These are phyloP conservation scores for Kurtzmaniella quercitrusa DNA, from an alignment of 1,139 yeast species.

Conservation along the genomic window DNA sequence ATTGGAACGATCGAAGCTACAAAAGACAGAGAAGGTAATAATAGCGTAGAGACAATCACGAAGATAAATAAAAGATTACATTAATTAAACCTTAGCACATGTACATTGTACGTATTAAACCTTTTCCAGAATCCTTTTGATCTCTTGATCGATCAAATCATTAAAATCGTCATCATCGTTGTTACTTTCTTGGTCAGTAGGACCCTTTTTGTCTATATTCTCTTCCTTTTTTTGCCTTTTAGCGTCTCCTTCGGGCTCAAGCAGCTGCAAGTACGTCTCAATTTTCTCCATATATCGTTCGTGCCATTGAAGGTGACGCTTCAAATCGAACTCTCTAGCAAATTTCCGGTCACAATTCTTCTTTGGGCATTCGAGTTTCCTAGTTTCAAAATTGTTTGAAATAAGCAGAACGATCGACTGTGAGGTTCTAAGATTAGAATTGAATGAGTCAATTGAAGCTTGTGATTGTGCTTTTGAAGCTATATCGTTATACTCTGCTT, in stretches of 20 bases:
- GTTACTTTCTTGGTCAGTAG: conserved; percentile 8
- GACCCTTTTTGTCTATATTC: neutral
- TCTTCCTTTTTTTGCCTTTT: conserved; percentile 4
- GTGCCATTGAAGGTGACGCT: conserved; percentile 57
- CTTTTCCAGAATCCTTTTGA: conserved; percentile 11
- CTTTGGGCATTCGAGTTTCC: conserved; percentile 42
- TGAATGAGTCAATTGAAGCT: conserved; percentile 25
- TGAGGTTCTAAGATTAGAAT: conserved; percentile 17
- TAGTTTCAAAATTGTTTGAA: conserved; percentile 28
- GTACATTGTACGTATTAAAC: too few relatives aligned
- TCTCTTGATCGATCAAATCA: conserved; percentile 28
- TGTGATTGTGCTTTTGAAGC: conserved; percentile 18
- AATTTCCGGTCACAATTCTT: conserved; percentile 46
- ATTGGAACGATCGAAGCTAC: conserved; percentile 4
- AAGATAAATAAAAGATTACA: too few relatives aligned
- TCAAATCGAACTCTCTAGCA: conserved; percentile 43
- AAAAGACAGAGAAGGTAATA: too few relatives aligned
- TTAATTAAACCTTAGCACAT: too few relatives aligned
- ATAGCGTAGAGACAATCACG: too few relatives aligned
- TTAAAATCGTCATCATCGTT: conserved; percentile 21
- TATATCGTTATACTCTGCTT: conserved; percentile 12
- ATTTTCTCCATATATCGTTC: conserved; percentile 31
- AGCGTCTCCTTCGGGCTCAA: conserved; percentile 16
- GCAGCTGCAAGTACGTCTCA: conserved; percentile 27
- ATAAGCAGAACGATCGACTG: conserved; percentile 31